phyloP scores from a whole-genome alignment of 352 stramenopile species.

The Globisporangium mamillatum region DNA sequence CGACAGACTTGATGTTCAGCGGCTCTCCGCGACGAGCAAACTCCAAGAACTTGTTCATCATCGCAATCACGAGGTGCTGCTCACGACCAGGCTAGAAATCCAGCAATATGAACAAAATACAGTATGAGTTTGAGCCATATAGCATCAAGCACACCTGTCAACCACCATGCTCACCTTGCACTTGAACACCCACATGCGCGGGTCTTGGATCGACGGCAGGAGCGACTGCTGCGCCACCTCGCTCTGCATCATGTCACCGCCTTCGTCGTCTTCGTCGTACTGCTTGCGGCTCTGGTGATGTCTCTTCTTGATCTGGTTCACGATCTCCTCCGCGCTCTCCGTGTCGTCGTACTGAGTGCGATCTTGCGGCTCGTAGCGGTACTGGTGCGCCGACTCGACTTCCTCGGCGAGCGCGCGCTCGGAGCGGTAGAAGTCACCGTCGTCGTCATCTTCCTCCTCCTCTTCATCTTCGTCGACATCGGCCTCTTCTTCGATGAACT shows the following conservation, averaged over 20 bases:
- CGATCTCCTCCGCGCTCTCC: conserved; percentile 80
- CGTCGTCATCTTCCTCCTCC: conserved; percentile 82
- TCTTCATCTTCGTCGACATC: conserved; percentile 87
- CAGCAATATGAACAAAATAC: not conserved
- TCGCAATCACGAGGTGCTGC: conserved; percentile 80
- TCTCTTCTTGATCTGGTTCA: conserved; percentile 87
- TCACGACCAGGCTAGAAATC: conserved; percentile 60
- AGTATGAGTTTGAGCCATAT: not conserved
- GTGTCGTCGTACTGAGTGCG: conserved; percentile 74
- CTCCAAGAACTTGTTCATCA: conserved; percentile 91
- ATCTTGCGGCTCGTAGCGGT: conserved; percentile 78
- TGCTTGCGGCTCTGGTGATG: conserved; percentile 83
- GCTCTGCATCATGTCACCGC: conserved; percentile 78
- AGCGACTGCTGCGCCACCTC: conserved; percentile 87
- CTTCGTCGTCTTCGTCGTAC: conserved; percentile 84
- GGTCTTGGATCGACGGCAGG: conserved; percentile 85
- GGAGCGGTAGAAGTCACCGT: conserved; percentile 70
- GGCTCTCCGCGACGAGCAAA: conserved; percentile 80
- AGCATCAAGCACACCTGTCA: not conserved
- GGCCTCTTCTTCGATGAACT: conserved; percentile 88
- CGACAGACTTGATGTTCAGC: conserved; percentile 83
- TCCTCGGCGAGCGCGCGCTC: conserved; percentile 81
- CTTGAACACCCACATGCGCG: conserved; percentile 90
- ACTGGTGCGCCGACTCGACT: conserved; percentile 53
- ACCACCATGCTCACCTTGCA: conserved; percentile 56